Conservation (phyloP, 169 alveolate species). For the Plasmodium adleri region DNA sequence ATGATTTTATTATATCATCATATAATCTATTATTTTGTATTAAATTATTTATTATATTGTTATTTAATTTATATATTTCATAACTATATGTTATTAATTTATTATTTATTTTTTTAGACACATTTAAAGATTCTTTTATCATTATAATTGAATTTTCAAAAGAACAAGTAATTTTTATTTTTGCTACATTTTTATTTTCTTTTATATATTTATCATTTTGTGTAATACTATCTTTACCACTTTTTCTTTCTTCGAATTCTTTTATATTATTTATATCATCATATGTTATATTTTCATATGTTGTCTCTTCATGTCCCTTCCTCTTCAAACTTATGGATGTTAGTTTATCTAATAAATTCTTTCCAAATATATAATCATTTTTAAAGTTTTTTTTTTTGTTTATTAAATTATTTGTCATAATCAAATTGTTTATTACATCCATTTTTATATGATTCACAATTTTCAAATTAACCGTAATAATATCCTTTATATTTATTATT, state of each 20-base stretch:
- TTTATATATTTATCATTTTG: no score
- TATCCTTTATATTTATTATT: constrained; percentile 24
- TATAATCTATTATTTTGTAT: constrained; percentile 7
- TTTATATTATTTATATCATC: no score
- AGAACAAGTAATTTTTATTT: no score
- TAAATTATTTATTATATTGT: constrained; percentile 7
- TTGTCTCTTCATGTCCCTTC: background rate
- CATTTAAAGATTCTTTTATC: background rate
- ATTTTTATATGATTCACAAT: constrained; percentile 39
- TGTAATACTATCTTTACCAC: no score
- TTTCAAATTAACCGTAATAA: constrained; percentile 10
- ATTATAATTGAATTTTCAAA: no score
- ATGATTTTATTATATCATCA: background rate
- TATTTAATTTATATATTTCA: constrained; percentile 54
- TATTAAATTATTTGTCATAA: constrained; percentile 25
- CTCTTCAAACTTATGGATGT: background rate
- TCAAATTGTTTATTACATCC: constrained; percentile 15
- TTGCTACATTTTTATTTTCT: no score
- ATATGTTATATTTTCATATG: no score
- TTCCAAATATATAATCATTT: no score
- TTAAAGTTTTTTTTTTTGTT: background rate
- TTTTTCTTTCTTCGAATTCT: no score
- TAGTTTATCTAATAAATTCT: no score
- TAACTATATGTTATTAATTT: constrained; percentile 16
- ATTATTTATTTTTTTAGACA: constrained; percentile 10